Percentiles rank a stretch among this genome's conserved stretches.
phyloP scores from a whole-genome alignment of 495 filamentous ascomycete species.

The Podospora pseudocomata region DNA sequence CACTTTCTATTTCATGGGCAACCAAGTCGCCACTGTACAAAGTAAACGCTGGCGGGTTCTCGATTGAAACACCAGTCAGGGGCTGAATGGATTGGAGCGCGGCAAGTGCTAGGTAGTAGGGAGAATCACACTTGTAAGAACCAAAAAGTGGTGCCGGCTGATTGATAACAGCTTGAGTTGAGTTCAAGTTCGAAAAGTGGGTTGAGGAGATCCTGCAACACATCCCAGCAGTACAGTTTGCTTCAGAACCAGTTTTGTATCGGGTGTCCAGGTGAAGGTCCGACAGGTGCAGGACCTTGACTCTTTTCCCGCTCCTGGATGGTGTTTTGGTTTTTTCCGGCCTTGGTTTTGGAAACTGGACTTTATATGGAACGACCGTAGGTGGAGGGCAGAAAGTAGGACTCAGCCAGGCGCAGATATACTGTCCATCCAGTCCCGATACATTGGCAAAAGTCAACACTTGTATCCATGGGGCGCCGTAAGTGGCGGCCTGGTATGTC shows the following conservation, averaged over 20 bases:
- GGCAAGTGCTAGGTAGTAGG: constrained; percentile 55
- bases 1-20: constrained; percentile 47
- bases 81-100: constrained; percentile 56
- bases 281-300: constrained; percentile 59
- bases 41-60: constrained; percentile 46
- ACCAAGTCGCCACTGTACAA: constrained; percentile 57
- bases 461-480: constrained; percentile 57
- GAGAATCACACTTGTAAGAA: constrained; percentile 54
- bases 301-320: constrained; percentile 47
- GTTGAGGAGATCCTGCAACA: constrained; percentile 44
- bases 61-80: constrained; percentile 50
- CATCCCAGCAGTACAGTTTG: constrained; percentile 50
- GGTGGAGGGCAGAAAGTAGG: constrained; percentile 48
- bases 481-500: constrained; percentile 43
- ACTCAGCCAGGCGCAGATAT: constrained; percentile 54
- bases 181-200: constrained; percentile 23
- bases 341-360: constrained; percentile 55
- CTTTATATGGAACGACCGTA: constrained; percentile 41
- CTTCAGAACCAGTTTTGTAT: constrained; percentile 53
- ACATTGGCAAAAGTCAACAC: constrained; percentile 54
- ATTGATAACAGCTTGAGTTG: constrained; percentile 27
- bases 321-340: constrained; percentile 43
- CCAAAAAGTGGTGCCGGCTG: constrained; percentile 54
- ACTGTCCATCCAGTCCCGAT: constrained; percentile 52
- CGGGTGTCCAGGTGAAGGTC: constrained; percentile 60